phyloP scores from a whole-genome alignment of 1,284 basidiomycete genomes.

The Tetrapyrgos nigripes region DNA sequence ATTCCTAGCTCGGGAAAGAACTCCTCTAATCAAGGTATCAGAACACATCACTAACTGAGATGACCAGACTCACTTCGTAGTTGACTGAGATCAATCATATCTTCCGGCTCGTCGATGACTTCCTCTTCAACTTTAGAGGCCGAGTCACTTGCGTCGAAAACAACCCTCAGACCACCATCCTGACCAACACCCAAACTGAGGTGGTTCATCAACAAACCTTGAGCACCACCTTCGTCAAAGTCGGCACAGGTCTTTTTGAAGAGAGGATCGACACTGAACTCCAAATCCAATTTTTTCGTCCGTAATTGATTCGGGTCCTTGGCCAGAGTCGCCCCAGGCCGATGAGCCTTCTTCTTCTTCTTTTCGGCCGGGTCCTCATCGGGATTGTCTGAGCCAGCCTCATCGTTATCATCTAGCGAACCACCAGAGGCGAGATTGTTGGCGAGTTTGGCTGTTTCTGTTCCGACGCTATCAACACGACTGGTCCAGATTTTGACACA shows the following conservation, averaged over 20 bases:
- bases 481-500: constrained; percentile 99
- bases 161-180: constrained; percentile 87
- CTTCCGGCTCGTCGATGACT: constrained; percentile 63
- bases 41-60: constrained; percentile 8
- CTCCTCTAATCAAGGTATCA: constrained; percentile 43
- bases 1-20: constrained; percentile 74
- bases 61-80: constrained; percentile 63
- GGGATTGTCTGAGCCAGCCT: constrained; percentile 66
- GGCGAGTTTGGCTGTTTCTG: constrained; percentile 95
- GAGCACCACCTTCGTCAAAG: constrained; percentile 98
- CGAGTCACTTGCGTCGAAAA: constrained; percentile 96
- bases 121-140: constrained; percentile 79
- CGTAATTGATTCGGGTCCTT: constrained; percentile 84
- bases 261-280: constrained; percentile 95
- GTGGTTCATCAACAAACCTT: constrained; percentile 94
- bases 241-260: constrained; percentile 99
- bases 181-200: constrained; percentile 77
- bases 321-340: constrained; percentile 83
- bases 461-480: constrained; percentile 95
- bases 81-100: constrained; percentile 72
- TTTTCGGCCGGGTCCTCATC: constrained; percentile 62
- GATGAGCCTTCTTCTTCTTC: constrained; percentile 69
- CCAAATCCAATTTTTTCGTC: constrained; percentile 93
- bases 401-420: constrained; percentile 60
- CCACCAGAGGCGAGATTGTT: constrained; percentile 87